phyloP scores from a whole-genome alignment of 208 protist genomes.

The Acanthamoeba castellanii region DNA sequence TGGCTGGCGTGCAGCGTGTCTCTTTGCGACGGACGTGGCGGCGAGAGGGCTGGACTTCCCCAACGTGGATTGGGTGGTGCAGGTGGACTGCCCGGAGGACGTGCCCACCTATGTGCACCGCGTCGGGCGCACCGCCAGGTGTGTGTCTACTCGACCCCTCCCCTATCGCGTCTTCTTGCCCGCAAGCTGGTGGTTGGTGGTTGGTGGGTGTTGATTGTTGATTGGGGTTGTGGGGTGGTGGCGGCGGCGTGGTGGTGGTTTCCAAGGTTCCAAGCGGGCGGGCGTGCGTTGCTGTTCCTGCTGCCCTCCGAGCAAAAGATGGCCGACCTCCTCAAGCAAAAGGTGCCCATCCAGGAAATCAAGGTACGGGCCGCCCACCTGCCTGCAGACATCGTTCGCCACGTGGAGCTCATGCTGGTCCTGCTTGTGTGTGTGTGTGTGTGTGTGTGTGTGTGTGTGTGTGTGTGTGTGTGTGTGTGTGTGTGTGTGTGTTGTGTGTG shows the following conservation, averaged over 20 bases:
- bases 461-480: no score
- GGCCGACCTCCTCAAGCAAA: slow-evolving; percentile 77
- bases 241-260: neutral
- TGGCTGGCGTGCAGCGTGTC: slow-evolving; percentile 72
- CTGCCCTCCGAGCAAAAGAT: slow-evolving; percentile 93
- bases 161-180: neutral
- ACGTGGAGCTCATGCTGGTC: no score
- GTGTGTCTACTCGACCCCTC: neutral
- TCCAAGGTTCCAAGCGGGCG: slow-evolving; percentile 92
- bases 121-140: slow-evolving; percentile 95
- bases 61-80: slow-evolving; percentile 98
- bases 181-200: no score
- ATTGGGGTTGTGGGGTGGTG: no score
- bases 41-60: slow-evolving; percentile 97
- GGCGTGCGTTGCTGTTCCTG: slow-evolving; percentile 95
- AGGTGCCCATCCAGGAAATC: slow-evolving; percentile 77
- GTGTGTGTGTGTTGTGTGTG: no score
- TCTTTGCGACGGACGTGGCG: slow-evolving; percentile 93
- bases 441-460: no score
- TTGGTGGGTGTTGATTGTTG: no score
- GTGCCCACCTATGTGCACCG: slow-evolving; percentile 99
- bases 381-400: no score
- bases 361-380: neutral
- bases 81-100: slow-evolving; percentile 98
- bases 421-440: no score